phyloP scores from a whole-genome alignment of 1,284 basidiomycete genomes.

The Rhizoctonia solani region DNA sequence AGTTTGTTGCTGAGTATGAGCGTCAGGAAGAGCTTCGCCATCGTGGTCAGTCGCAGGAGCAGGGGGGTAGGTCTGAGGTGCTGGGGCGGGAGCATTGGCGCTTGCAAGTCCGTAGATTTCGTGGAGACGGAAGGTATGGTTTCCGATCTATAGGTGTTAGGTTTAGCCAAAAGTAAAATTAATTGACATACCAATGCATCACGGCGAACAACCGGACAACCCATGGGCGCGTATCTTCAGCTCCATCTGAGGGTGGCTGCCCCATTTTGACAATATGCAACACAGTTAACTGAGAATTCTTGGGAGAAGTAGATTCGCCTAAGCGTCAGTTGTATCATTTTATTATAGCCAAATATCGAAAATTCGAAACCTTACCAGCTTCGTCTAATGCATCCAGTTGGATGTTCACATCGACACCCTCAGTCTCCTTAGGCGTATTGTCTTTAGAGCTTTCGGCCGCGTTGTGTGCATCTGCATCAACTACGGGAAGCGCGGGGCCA shows the following conservation, averaged over 20 bases:
- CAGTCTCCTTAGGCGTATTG: conserved; percentile 51
- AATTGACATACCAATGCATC: conserved; percentile 62
- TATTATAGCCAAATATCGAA: neutral
- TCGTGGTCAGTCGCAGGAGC: conserved; percentile 53
- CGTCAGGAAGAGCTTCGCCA: conserved; percentile 39
- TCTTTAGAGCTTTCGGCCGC: conserved; percentile 3
- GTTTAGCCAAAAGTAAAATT: conserved; percentile 1
- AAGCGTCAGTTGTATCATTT: no score
- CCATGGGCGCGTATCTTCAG: conserved; percentile 66
- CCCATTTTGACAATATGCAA: conserved; percentile 81
- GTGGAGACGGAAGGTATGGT: conserved; percentile 88
- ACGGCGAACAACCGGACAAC: conserved; percentile 87
- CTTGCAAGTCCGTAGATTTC: conserved; percentile 84
- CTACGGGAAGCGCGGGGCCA: conserved; percentile 74
- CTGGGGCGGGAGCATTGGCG: conserved; percentile 43
- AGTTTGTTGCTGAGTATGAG: conserved; percentile 44
- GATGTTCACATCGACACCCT: conserved; percentile 76
- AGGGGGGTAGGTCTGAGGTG: conserved; percentile 47
- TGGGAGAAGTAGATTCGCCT: conserved; percentile 54
- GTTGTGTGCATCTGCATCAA: conserved; percentile 59
- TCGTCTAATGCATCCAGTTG: conserved; percentile 75
- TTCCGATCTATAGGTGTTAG: conserved; percentile 60
- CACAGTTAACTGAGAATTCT: conserved; percentile 85
- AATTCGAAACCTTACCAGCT: conserved; percentile 58
- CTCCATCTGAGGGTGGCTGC: conserved; percentile 38